Evolutionary conservation across 2,329 filamentous ascomycete genomes (phyloP).

Genomic region (Epichloe aotearoae): DNA sequence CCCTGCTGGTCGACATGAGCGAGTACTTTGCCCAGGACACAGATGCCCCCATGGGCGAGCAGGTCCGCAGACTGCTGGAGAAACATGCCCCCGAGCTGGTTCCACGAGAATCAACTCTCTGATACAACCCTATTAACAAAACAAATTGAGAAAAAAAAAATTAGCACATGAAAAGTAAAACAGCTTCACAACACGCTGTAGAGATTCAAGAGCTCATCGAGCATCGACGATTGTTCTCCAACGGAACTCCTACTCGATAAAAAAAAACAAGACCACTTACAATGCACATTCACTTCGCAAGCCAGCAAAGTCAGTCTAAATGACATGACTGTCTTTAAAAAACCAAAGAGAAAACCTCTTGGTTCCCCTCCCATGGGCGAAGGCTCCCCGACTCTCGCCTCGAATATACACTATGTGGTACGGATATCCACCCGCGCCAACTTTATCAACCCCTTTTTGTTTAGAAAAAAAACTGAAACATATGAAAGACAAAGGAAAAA

Average conservation of each 20-base stretch:
- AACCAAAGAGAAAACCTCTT: background rate
- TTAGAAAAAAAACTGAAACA: background rate
- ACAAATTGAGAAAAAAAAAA: no score
- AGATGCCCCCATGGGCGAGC: background rate
- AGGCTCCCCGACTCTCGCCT: slow-evolving; percentile 7
- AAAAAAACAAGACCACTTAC: background rate
- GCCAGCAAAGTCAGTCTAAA: background rate
- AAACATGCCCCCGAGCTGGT: background rate
- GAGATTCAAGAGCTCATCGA: no score
- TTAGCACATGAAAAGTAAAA: no score
- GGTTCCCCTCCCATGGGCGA: background rate
- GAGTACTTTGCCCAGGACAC: background rate
- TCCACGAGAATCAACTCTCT: background rate
- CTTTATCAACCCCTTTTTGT: background rate
- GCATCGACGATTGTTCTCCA: no score
- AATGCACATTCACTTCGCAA: background rate
- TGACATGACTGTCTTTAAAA: no score
- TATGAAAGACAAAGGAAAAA: background rate
- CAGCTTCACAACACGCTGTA: no score
- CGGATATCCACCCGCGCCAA: background rate
- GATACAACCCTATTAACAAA: background rate
- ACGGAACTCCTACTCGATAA: no score
- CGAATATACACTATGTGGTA: background rate
- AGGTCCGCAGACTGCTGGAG: background rate
- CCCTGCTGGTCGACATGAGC: background rate